A percentile compares a stretch with the other conserved stretches of the same genome.
These are phyloP conservation scores for Isabelozyma rhagii DNA, from an alignment of 805 yeast genomes.

Conservation along the genomic window DNA sequence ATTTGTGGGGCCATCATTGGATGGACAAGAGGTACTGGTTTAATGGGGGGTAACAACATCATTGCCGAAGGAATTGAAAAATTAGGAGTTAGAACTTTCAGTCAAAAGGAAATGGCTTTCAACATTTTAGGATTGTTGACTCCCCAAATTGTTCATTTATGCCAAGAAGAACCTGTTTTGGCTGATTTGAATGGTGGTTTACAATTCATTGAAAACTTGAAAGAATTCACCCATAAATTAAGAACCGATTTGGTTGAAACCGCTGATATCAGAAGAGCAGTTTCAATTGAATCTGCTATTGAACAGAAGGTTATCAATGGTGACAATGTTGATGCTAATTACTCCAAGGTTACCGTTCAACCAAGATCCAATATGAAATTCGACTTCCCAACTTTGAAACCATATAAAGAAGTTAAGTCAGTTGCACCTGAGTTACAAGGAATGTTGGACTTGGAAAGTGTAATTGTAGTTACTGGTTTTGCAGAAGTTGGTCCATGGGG, in stretches of 20 bases:
- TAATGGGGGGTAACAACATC: conserved; percentile 95
- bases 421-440: conserved; percentile 79
- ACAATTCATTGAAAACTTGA: conserved; percentile 87
- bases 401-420: conserved; percentile 69
- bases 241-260: conserved; percentile 76
- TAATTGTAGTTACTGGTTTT: conserved; percentile 95
- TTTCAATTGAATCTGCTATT: conserved; percentile 86
- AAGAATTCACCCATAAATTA: conserved; percentile 76
- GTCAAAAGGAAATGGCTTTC: conserved; percentile 99
- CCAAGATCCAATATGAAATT: conserved; percentile 95
- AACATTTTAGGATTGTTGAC: conserved; percentile 91
- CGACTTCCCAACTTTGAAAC: conserved; percentile 84
- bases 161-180: conserved; percentile 92
- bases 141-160: conserved; percentile 76
- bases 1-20: conserved; percentile 98
- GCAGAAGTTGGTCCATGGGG: conserved; percentile 99
- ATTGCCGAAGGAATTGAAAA: conserved; percentile 97
- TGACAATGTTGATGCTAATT: conserved; percentile 82
- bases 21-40: conserved; percentile 99
- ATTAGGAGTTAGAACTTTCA: conserved; percentile 95
- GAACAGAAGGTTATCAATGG: conserved; percentile 87
- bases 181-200: conserved; percentile 99
- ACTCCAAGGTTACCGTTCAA: conserved; percentile 69
- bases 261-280: conserved; percentile 92
- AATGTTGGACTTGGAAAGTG: conserved; percentile 85